Conservation (phyloP, 495 filamentous ascomycete genomes). For the Neurospora tetrasperma region DNA sequence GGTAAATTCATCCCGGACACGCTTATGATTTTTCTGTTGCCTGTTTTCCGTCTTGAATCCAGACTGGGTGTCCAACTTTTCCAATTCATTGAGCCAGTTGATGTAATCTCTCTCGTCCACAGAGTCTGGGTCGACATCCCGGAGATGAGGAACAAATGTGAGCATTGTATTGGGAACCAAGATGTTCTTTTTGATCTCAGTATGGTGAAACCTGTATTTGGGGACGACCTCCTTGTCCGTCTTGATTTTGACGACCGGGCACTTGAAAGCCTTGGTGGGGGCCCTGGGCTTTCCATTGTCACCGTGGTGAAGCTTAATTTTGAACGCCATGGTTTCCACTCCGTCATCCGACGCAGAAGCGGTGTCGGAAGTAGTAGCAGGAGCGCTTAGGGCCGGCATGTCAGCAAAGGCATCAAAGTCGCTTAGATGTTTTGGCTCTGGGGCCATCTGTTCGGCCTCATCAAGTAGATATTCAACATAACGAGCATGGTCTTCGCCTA, state of each 20-base stretch:
- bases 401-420: constrained; percentile 30
- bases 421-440: constrained; percentile 24
- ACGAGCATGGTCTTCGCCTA: constrained; percentile 26
- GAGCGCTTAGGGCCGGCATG: constrained; percentile 18
- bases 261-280: constrained; percentile 20
- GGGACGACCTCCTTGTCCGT: constrained; percentile 31
- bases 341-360: constrained; percentile 4
- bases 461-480: constrained; percentile 31
- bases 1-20: constrained; percentile 33
- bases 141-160: constrained; percentile 37
- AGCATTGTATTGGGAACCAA: constrained; percentile 39
- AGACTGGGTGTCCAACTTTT: constrained; percentile 38
- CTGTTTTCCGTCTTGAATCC: constrained; percentile 36
- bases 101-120: constrained; percentile 32
- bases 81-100: constrained; percentile 37
- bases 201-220: constrained; percentile 36
- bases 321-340: constrained; percentile 23
- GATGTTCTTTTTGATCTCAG: constrained; percentile 41
- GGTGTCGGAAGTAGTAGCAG: background rate
- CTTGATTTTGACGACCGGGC: constrained; percentile 29
- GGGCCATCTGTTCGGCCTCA: constrained; percentile 28
- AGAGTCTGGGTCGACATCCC: constrained; percentile 34
- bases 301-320: constrained; percentile 31
- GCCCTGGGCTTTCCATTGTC: constrained; percentile 29
- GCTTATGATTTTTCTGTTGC: constrained; percentile 27